Base-by-base conservation (phyloP, 2,329 filamentous ascomycete genomes). In the Gaeumannomyces sp. region DNA sequence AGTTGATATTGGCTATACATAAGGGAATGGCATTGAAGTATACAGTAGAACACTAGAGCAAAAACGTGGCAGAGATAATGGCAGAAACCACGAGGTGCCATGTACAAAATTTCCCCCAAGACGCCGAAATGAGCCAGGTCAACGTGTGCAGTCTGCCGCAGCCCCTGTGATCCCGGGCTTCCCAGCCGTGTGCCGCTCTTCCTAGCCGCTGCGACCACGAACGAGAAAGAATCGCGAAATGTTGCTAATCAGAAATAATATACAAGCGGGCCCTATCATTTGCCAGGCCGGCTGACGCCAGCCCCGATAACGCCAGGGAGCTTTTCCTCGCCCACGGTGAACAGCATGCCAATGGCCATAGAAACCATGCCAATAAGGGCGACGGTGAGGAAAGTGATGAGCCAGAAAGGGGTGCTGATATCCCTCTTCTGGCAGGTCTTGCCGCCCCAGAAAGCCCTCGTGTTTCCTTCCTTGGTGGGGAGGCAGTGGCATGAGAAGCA, bases 261-360 rank as follows among this genome's bases (percentile, higher is more conserved):
- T 53, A 53, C 45, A 31, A 53, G 22, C 45, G 8, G 22, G 45
- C 45, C 45, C 45, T 53, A n/a, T 53, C 80, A 85, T 76, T 89
- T 92, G 45, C 88, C 83, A 16, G 62, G 22, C 66, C 87, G 85
- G 69, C 89, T 91, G 53, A 99, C 94, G 68, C 95, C 95, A 61
- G 95, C 95, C n/a, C 93, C 92, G 76, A 99, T 93, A 11, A 99
- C 94, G 71, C 93, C 93, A 0, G 95, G 95, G 68, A 98, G 81
- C 77, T 93, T 90, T 80, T 96, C 88, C 75, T 90, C 86, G 45
- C 94, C 95, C 72, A 98, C 91, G 68, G 81, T 88, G 76, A 89
- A 95, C 64, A 99, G 76, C 82, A 96, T 80, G 7, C 89, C 87
- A 70, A 98, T 88, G 14, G 86, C 87, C 74, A 90, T 88, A 53